phyloP scores from a whole-genome alignment of 176 grass and related monocot genomes.

The Hyparrhenia diplandra region DNA sequence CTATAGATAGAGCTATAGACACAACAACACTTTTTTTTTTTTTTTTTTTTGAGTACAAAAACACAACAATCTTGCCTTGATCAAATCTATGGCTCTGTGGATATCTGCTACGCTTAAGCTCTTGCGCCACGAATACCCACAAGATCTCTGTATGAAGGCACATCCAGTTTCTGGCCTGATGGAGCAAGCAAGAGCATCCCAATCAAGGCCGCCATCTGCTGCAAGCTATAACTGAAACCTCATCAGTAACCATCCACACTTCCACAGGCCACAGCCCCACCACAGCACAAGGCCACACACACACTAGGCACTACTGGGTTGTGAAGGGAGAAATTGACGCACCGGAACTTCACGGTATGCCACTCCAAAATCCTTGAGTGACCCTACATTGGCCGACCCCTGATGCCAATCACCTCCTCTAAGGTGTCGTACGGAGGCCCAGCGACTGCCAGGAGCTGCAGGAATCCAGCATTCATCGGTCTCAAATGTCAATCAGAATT shows the following conservation, averaged over 20 bases:
- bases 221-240: slow-evolving; percentile 55
- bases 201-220: slow-evolving; percentile 71
- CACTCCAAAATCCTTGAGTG: slow-evolving; percentile 83
- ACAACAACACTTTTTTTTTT: too few relatives aligned
- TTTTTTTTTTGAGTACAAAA: too few relatives aligned
- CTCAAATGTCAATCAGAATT: neutral
- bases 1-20: neutral
- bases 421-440: slow-evolving; percentile 81
- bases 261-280: neutral
- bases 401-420: slow-evolving; percentile 94
- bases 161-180: slow-evolving; percentile 67
- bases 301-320: neutral
- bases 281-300: neutral
- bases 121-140: slow-evolving; percentile 82
- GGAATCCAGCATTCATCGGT: slow-evolving; percentile 1
- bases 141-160: slow-evolving; percentile 85
- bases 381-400: slow-evolving; percentile 61
- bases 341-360: slow-evolving; percentile 72
- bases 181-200: slow-evolving; percentile 54
- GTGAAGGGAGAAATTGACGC: slow-evolving; percentile 7
- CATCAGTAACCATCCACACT: neutral
- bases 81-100: slow-evolving; percentile 49
- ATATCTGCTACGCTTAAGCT: slow-evolving; percentile 68
- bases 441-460: slow-evolving; percentile 72
- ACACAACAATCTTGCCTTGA: slow-evolving; percentile 46